Evolutionary conservation across 805 yeast genomes (phyloP).

Genomic region (Teunomyces kruisii): DNA sequence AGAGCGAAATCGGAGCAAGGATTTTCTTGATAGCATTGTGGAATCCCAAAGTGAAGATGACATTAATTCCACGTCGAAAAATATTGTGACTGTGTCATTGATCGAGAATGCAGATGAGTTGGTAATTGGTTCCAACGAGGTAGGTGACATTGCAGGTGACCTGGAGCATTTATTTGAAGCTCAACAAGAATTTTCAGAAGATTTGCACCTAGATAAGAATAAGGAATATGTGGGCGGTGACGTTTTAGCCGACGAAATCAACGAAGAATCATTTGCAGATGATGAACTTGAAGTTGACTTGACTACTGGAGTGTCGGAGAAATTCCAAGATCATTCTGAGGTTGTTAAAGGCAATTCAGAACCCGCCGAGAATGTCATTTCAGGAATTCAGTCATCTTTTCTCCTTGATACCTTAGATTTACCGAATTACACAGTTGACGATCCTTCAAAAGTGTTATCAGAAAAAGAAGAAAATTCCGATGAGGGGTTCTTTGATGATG

Average conservation of each 20-base stretch:
- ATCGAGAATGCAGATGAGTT: too few species aligned
- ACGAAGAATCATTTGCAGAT: neutral
- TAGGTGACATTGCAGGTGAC: neutral
- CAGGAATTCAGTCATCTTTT: neutral
- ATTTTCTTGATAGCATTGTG: slow-evolving; percentile 14
- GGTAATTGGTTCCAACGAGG: neutral
- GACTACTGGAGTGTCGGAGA: neutral
- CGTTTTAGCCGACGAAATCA: too few species aligned
- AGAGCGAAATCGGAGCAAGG: slow-evolving; percentile 5
- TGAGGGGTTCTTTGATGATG: slow-evolving; percentile 18
- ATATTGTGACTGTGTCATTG: neutral
- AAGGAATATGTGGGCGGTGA: neutral
- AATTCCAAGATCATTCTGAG: too few species aligned
- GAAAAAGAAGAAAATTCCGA: slow-evolving; percentile 6
- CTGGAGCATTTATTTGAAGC: neutral
- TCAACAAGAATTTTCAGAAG: neutral
- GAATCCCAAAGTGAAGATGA: slow-evolving; percentile 16
- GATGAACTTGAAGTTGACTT: neutral
- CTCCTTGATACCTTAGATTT: neutral
- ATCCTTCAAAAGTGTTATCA: neutral
- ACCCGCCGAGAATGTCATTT: too few species aligned
- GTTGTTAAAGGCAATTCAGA: too few species aligned
- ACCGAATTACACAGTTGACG: neutral
- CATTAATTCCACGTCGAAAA: neutral
- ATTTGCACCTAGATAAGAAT: too few species aligned